Evolutionary conservation across 805 yeast genomes (phyloP).

Genomic region (Wickerhamomyces bisporus): DNA sequence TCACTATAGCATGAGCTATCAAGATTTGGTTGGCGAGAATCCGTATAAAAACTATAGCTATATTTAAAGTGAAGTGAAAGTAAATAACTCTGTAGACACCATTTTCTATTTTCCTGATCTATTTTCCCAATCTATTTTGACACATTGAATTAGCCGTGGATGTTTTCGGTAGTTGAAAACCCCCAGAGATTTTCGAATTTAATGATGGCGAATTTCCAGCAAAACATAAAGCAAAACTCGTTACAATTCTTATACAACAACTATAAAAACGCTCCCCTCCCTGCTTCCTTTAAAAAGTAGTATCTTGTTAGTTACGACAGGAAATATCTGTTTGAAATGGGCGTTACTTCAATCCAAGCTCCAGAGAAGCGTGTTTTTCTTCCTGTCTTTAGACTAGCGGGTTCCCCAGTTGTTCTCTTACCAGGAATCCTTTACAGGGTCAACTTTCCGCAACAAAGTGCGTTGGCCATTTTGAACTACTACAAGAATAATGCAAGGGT

Average conservation of each 20-base stretch:
- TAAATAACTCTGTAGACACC: not conserved
- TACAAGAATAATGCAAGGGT: slow-evolving; percentile 24
- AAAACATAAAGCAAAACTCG: too few relatives aligned
- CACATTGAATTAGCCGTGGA: too few relatives aligned
- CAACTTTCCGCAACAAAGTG: slow-evolving; percentile 42
- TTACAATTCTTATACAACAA: too few relatives aligned
- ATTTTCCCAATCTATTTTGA: too few relatives aligned
- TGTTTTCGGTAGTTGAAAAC: too few relatives aligned
- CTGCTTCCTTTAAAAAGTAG: too few relatives aligned
- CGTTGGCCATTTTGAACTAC: slow-evolving; percentile 40
- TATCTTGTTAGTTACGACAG: not conserved
- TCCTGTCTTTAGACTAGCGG: slow-evolving; percentile 18
- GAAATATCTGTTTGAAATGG: too few relatives aligned
- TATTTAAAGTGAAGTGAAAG: too few relatives aligned
- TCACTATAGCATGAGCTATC: not conserved
- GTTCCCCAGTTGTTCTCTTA: slow-evolving; percentile 37
- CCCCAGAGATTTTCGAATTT: too few relatives aligned
- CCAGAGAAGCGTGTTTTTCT: slow-evolving; percentile 6
- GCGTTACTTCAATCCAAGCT: not conserved
- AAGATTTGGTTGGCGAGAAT: not conserved
- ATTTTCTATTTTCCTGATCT: too few relatives aligned
- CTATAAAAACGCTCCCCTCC: too few relatives aligned
- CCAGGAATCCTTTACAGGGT: slow-evolving; percentile 63
- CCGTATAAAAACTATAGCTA: not conserved
- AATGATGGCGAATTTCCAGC: too few relatives aligned